Evolutionary conservation across 2,329 filamentous ascomycete species (phyloP).

Genomic region (Colletotrichum sp.): DNA sequence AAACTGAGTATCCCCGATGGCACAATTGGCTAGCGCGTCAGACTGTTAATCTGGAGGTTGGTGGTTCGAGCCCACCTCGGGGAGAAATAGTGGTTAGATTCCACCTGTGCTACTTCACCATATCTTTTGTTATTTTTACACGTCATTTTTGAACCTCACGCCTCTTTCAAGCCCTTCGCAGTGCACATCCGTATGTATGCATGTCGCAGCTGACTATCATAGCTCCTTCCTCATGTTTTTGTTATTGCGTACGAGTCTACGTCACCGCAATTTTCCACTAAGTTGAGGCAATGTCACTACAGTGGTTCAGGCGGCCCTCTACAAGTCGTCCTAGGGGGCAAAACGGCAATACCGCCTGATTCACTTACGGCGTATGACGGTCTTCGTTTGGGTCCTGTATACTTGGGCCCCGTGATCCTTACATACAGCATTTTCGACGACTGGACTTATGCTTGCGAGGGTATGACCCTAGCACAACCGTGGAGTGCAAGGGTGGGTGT

Average conservation of each 20-base stretch:
- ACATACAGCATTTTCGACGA: not conserved
- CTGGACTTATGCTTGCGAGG: not conserved
- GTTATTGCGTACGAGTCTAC: not conserved
- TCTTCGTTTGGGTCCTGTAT: not conserved
- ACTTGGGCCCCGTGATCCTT: not conserved
- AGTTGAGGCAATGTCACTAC: not conserved
- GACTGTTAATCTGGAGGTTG: slow-evolving; percentile 23
- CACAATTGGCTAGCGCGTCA: slow-evolving; percentile 24
- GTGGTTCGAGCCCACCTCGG: slow-evolving; percentile 22
- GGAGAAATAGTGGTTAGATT: slow-evolving; percentile 6
- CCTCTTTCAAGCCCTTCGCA: not conserved
- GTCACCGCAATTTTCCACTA: not conserved
- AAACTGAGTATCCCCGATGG: slow-evolving; percentile 12
- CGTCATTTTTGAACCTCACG: not conserved
- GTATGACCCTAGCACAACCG: not conserved
- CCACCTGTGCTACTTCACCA: not conserved
- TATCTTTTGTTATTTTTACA: not conserved
- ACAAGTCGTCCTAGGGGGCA: not conserved
- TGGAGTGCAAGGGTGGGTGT: not conserved
- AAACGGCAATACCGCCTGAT: not conserved
- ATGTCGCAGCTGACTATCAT: not conserved
- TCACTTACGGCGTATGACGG: not conserved
- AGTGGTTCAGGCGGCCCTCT: not conserved
- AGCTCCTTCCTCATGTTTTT: not conserved
- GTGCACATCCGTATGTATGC: not conserved